A percentile compares a stretch with the other conserved stretches of the same genome.
These are phyloP conservation scores for Nadsonia fulvescens DNA, from an alignment of 805 yeast species.

Conservation along the genomic window DNA sequence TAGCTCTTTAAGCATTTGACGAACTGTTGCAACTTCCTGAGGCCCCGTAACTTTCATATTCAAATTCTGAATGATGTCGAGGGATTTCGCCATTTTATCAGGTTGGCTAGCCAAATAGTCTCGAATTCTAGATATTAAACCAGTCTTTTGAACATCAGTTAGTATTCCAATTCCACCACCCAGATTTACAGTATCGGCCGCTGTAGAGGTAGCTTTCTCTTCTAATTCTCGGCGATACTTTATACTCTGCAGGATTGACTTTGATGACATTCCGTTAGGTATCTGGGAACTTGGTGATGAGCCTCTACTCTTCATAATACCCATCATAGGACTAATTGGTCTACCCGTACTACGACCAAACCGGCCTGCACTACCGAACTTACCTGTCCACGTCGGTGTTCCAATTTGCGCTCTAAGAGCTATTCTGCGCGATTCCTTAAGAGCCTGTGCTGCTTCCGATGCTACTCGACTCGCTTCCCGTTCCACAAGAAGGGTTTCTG, in stretches of 20 bases:
- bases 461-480: conserved; percentile 46
- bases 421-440: conserved; percentile 35
- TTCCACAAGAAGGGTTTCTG: conserved; percentile 38
- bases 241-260: conserved; percentile 31
- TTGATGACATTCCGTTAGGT: conserved; percentile 23
- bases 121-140: conserved; percentile 21
- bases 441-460: conserved; percentile 42
- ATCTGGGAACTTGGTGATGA: conserved; percentile 3
- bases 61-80: conserved; percentile 26
- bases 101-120: conserved; percentile 22
- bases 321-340: background rate
- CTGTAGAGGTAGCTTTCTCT: conserved; percentile 7
- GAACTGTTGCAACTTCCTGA: conserved; percentile 37
- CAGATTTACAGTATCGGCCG: conserved; percentile 2
- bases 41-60: conserved; percentile 26
- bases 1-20: conserved; percentile 51
- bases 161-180: conserved; percentile 1
- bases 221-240: conserved; percentile 25
- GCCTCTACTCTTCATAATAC: background rate
- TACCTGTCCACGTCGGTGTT: conserved; percentile 93
- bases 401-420: conserved; percentile 39
- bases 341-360: conserved; percentile 14
- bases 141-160: conserved; percentile 10
- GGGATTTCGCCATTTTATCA: conserved; percentile 29
- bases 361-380: conserved; percentile 70